Conservation (phyloP, 768 basidiomycete genomes). For the Hypsizygus marmoreus region DNA sequence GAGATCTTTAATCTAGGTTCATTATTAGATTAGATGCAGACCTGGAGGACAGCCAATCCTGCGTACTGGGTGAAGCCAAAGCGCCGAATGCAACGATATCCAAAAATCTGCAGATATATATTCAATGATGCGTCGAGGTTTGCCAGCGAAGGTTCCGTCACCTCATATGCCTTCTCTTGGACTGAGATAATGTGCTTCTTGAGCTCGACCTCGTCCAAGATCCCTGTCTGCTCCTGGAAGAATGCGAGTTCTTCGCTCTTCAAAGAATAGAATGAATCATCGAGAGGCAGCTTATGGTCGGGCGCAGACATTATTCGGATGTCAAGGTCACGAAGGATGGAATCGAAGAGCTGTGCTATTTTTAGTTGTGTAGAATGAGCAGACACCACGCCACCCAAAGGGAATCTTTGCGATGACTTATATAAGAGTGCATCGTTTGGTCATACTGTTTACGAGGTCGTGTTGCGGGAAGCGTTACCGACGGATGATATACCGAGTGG, state of each 20-base stretch:
- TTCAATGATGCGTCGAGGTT: background rate
- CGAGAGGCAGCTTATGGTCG: conserved; percentile 19
- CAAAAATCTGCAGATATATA: conserved; percentile 25
- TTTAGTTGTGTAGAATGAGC: too few species aligned
- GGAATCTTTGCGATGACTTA: too few species aligned
- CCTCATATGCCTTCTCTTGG: conserved; percentile 35
- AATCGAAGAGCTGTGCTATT: too few species aligned
- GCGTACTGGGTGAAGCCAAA: conserved; percentile 37
- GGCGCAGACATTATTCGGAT: too few species aligned
- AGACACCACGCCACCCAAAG: too few species aligned
- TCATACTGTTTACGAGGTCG: too few species aligned
- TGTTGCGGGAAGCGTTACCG: too few species aligned
- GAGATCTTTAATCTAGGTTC: conserved; percentile 20
- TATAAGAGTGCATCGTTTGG: too few species aligned
- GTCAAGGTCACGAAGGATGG: too few species aligned
- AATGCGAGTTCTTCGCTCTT: conserved; percentile 32
- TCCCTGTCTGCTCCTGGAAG: conserved; percentile 37
- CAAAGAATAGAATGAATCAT: conserved; percentile 26
- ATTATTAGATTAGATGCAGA: background rate
- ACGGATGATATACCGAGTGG: too few species aligned
- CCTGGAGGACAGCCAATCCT: too few species aligned
- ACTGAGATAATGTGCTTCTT: conserved; percentile 41
- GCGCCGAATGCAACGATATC: conserved; percentile 38
- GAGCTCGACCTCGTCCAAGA: conserved; percentile 35
- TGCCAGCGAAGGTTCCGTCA: background rate